A percentile compares a stretch with the other conserved stretches of the same genome.
Conservation (phyloP, 345 rosid genomes). For the Citrus glauca region DNA sequence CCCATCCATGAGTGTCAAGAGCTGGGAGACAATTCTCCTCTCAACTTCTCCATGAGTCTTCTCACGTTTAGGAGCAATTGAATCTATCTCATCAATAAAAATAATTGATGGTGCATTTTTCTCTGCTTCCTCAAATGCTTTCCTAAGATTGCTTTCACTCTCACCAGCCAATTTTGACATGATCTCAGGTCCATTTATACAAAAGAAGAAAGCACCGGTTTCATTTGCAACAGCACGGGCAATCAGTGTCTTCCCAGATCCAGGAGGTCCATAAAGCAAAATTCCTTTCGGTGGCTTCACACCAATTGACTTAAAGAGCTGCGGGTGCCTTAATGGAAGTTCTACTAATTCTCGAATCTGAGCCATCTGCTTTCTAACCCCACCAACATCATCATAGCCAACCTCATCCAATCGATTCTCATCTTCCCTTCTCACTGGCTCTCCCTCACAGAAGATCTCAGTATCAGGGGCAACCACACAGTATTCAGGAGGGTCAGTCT, state of each 20-base stretch:
- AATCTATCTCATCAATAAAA: slow-evolving; percentile 89
- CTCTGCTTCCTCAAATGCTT: slow-evolving; percentile 98
- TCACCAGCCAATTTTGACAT: slow-evolving; percentile 98
- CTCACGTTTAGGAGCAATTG: slow-evolving; percentile 96
- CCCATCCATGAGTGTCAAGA: slow-evolving; percentile 95
- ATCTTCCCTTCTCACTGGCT: slow-evolving; percentile 89
- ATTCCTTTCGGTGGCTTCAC: slow-evolving; percentile 98
- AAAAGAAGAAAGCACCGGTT: slow-evolving; percentile 96
- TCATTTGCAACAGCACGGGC: slow-evolving; percentile 98
- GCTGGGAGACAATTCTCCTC: slow-evolving; percentile 96
- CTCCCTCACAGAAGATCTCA: slow-evolving; percentile 96
- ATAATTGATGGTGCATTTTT: slow-evolving; percentile 96
- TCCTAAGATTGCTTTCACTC: slow-evolving; percentile 97
- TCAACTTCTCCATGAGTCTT: slow-evolving; percentile 97
- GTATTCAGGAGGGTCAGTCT: slow-evolving; percentile 85
- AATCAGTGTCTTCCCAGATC: slow-evolving; percentile 85
- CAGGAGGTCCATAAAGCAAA: slow-evolving; percentile 83
- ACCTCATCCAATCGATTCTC: slow-evolving; percentile 90
- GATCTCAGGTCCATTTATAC: slow-evolving; percentile 94
- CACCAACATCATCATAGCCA: slow-evolving; percentile 98
- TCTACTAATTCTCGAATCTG: slow-evolving; percentile 94
- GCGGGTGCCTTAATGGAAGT: slow-evolving; percentile 93
- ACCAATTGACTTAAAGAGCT: slow-evolving; percentile 92
- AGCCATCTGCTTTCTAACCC: slow-evolving; percentile 99
- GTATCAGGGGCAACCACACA: slow-evolving; percentile 98